Conservation (phyloP, 78 protist species). For the Dictyostelium intermedium region DNA sequence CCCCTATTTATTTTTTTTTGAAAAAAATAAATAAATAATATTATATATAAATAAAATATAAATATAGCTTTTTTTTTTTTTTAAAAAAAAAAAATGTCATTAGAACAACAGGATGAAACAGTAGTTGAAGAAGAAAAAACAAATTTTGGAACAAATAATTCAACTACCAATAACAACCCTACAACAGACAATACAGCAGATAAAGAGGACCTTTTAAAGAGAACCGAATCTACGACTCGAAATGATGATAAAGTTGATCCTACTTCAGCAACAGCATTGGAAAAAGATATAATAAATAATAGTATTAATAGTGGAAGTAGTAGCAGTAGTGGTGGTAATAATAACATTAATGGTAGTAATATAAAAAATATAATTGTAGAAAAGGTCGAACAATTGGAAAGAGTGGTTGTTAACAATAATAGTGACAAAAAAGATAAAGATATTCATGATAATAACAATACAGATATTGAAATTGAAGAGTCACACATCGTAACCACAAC, state of each 20-base stretch:
- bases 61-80: not conserved
- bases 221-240: not conserved
- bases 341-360: not conserved
- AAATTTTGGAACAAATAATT: not conserved
- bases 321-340: not conserved
- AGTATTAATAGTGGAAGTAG: not conserved
- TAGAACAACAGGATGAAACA: slow-evolving; percentile 7
- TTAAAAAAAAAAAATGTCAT: not conserved
- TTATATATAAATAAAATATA: not conserved
- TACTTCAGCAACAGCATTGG: not conserved
- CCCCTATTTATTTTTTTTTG: not conserved
- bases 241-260: not conserved
- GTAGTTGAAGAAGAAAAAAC: slow-evolving; percentile 13
- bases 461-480: not conserved
- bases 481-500: not conserved
- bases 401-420: not conserved
- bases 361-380: not conserved
- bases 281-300: not conserved
- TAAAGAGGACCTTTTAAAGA: not conserved
- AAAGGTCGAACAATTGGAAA: not conserved
- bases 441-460: not conserved
- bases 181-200: not conserved
- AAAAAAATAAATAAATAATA: not conserved
- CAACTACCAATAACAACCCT: not conserved
- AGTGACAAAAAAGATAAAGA: not conserved